phyloP scores from a whole-genome alignment of 345 rosid species.

The Rhodomyrtus tomentosa region DNA sequence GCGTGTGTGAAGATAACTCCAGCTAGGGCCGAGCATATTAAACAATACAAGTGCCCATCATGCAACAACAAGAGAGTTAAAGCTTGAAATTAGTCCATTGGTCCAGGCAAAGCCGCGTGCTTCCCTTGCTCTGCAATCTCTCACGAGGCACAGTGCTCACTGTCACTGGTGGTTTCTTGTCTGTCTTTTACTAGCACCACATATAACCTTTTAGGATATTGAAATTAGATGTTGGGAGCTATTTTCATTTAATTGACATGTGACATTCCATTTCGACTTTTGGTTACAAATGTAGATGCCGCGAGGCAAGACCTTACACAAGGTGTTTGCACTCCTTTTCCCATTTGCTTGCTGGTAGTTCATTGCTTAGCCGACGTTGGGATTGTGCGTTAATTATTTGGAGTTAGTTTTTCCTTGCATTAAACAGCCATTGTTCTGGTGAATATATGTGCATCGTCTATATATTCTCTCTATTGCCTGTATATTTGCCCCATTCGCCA shows the following conservation, averaged over 20 bases:
- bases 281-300: background rate
- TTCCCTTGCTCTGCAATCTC: background rate
- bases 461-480: background rate
- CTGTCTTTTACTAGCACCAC: background rate
- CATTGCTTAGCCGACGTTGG: background rate
- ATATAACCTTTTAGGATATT: background rate
- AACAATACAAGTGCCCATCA: slow-evolving; percentile 58
- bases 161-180: background rate
- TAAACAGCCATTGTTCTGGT: background rate
- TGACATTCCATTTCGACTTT: background rate
- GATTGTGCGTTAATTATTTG: background rate
- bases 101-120: background rate
- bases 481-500: background rate
- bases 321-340: background rate
- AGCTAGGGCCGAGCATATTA: slow-evolving; percentile 55
- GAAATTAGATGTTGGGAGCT: background rate
- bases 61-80: slow-evolving; percentile 64
- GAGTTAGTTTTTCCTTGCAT: background rate
- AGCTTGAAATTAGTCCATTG: slow-evolving; percentile 11
- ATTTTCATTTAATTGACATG: background rate
- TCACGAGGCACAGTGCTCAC: background rate
- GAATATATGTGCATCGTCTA: background rate
- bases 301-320: background rate
- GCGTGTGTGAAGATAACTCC: slow-evolving; percentile 63
- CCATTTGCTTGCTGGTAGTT: background rate